Evolutionary conservation across 2,329 filamentous ascomycete genomes (phyloP).

Genomic region (Bipolaris sorokiniana): DNA sequence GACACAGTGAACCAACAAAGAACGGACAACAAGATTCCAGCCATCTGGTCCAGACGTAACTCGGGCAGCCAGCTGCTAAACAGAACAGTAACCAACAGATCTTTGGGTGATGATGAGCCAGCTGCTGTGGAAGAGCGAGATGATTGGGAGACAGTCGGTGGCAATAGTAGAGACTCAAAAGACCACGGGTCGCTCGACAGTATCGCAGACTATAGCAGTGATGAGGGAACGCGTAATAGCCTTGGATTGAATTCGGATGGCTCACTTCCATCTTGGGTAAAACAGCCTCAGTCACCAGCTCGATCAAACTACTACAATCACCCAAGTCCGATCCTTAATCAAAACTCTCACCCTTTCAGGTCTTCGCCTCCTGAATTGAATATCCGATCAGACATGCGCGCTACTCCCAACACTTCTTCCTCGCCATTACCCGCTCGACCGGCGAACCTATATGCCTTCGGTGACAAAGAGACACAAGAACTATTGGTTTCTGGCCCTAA

Average conservation of each 20-base stretch:
- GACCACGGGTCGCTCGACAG: conserved; percentile 34
- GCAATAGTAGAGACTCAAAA: conserved; percentile 21
- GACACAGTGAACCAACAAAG: conserved; percentile 13
- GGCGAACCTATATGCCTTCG: conserved; percentile 33
- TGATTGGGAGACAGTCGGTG: conserved; percentile 47
- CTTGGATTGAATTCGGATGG: conserved; percentile 20
- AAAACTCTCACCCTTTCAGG: conserved; percentile 36
- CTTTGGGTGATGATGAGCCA: conserved; percentile 2
- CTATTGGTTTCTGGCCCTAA: conserved; percentile 46
- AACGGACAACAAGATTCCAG: conserved; percentile 31
- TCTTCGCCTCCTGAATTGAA: conserved; percentile 38
- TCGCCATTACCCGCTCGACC: conserved; percentile 23
- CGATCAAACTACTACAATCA: conserved; percentile 35
- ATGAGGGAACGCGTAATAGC: conserved; percentile 31
- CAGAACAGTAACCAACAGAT: conserved; percentile 11
- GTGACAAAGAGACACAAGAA: conserved; percentile 43
- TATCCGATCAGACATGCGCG: conserved; percentile 12
- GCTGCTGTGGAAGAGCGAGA: conserved; percentile 25
- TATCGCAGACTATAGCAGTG: conserved; percentile 45
- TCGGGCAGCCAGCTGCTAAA: conserved; percentile 36
- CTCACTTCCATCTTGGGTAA: conserved; percentile 19
- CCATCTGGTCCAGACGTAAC: conserved; percentile 41
- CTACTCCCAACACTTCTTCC: conserved; percentile 13
- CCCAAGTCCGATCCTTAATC: conserved; percentile 29
- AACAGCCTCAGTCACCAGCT: conserved; percentile 16